Conservation (phyloP, 2,329 filamentous ascomycete genomes). For the Mariannaea sp. region DNA sequence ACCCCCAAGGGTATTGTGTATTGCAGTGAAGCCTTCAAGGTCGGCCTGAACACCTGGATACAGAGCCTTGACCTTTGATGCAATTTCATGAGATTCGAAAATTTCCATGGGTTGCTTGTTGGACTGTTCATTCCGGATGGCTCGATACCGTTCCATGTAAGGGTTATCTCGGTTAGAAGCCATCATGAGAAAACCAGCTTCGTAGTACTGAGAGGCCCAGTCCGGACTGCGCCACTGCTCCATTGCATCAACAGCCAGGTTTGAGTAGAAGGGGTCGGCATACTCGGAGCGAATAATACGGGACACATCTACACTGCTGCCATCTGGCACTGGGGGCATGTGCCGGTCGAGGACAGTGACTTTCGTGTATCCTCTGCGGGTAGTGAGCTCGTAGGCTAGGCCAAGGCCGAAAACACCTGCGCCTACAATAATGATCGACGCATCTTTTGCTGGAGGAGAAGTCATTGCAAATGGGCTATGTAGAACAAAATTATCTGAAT, state of each 20-base stretch:
- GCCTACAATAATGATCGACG: conserved; percentile 41
- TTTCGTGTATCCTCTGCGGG: conserved; percentile 46
- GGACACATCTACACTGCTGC: conserved; percentile 46
- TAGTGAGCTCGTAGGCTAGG: conserved; percentile 50
- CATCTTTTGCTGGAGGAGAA: background rate
- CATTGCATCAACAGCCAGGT: conserved; percentile 52
- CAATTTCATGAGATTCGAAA: conserved; percentile 9
- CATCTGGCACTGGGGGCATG: conserved; percentile 41
- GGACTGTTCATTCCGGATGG: conserved; percentile 8
- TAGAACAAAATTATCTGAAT: too few species aligned
- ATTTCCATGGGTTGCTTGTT: conserved; percentile 16
- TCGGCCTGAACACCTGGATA: conserved; percentile 15
- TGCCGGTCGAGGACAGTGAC: conserved; percentile 52
- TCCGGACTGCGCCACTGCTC: conserved; percentile 29
- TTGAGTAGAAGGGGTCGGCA: conserved; percentile 64
- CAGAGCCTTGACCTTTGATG: background rate
- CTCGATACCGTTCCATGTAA: conserved; percentile 13
- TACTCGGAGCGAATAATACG: conserved; percentile 59
- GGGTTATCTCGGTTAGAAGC: conserved; percentile 9
- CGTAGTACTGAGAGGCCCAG: conserved; percentile 30
- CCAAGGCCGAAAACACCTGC: conserved; percentile 55
- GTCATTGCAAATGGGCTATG: background rate
- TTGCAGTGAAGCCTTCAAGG: background rate
- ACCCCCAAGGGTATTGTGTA: conserved; percentile 29
- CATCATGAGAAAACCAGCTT: conserved; percentile 37